Conservation (phyloP, 257 asterid species). For the Solanum pennellii region DNA sequence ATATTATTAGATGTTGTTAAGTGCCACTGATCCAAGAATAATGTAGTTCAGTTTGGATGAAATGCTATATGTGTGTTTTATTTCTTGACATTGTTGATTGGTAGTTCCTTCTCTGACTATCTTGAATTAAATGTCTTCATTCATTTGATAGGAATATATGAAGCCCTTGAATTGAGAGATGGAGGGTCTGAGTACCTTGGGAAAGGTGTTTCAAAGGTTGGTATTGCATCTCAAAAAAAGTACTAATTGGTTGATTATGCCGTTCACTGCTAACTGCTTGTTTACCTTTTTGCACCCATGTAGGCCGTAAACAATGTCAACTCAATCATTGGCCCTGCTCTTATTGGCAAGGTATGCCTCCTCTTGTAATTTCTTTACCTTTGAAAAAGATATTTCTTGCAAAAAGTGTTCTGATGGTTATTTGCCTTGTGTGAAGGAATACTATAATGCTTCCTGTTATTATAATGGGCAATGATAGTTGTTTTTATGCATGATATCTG, state of each 20-base stretch:
- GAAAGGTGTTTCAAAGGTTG: constrained; percentile 73
- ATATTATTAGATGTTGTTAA: not conserved
- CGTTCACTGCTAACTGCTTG: not conserved
- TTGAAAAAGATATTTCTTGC: not conserved
- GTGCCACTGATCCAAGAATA: not conserved
- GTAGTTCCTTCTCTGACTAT: not conserved
- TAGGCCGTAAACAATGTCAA: constrained; percentile 85
- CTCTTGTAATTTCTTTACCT: not conserved
- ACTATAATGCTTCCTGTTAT: not conserved
- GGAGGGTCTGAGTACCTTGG: constrained; percentile 99
- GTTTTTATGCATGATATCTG: not conserved
- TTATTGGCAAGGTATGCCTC: constrained; percentile 58
- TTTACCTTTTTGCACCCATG: not conserved
- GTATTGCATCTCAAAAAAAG: not conserved
- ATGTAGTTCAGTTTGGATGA: not conserved
- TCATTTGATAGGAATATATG: constrained; percentile 53
- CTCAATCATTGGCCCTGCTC: constrained; percentile 79
- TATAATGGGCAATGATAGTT: not conserved
- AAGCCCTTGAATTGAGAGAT: constrained; percentile 92
- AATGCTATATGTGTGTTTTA: not conserved
- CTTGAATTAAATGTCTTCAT: not conserved
- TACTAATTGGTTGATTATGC: not conserved
- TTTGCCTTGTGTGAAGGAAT: not conserved
- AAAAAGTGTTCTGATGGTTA: not conserved
- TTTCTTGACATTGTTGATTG: not conserved